Evolutionary conservation across 345 rosid species (phyloP), one percentile per base, ranked within the genome.

Genomic region (Gossypium bickii): DNA sequence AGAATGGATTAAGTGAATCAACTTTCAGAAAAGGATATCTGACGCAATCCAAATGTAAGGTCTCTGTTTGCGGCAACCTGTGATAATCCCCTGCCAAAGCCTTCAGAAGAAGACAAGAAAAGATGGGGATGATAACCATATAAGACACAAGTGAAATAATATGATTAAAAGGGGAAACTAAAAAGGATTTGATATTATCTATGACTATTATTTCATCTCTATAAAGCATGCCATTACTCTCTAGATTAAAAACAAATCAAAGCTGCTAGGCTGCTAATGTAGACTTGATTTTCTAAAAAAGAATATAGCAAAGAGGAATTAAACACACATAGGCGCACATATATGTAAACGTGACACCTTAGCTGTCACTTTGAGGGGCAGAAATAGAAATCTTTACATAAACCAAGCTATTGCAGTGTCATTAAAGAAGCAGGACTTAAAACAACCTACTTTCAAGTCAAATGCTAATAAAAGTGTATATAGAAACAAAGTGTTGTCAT

Each of bases 21-120:
- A 58, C 12, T 22, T 12, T 24, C 61, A 45, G 10, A 47, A 78
- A 84, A 92, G 97, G 97, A 92, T 94, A 94, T 92, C 86, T 94
- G 98, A 24, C 97, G 91, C 84, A 94, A 76, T 76, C 97, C 97
- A 52, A 85, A 74, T 1, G 93, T 83, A 67, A 92, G 85, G 67
- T 88, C 91, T 84, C 85, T 86, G 83, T 88, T 88, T 43, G 93
- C 91, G 72, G 94, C 88, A 80, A 94, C 88, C 78, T 85, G 89
- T 49, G 95, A 83, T 43, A 94, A 86, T 76, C 91, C 97, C 53
- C 73, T 81, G 65, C 97, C 97, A 85, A 94, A 92, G 71, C 97
- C 98, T 94, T 78, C 68, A 83, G 67, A 51, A 74, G 16, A 34
- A 68, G 22, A 64, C 13, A 74, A 62, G 51, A n/a, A 1, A 38